Base-by-base conservation (phyloP, 352 stramenopile species). In the Phytophthora melonis region DNA sequence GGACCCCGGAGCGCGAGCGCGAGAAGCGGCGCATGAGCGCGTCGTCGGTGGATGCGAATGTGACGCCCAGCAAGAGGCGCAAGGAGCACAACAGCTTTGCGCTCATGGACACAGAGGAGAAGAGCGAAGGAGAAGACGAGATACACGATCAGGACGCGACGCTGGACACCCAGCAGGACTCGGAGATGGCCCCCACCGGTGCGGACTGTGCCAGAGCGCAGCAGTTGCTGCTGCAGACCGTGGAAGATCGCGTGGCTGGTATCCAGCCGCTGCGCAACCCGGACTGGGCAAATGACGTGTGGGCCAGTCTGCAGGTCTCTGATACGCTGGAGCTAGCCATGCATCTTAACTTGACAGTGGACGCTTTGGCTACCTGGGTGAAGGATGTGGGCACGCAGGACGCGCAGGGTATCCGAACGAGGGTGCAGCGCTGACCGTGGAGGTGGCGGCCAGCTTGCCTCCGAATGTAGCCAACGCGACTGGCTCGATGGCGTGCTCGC, bases 281-380 rank as follows among this genome's bases (percentile, higher is more conserved):
- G 1, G 67, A 80, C 9, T 87, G 77, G 80, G 58, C 72, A 7
- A 54, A 60, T 25, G 52, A 72, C 13, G 50, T 90, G 14, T 86
- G 70, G 74, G 34, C 71, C 10, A 55, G 27, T 45, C 63, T 90
- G 14, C 58, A 81, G 5, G 80, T 82, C 9, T 65, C 72, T 11
- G 62, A 56, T 41, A 61, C 63, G 16, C 59, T 77, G 27, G 82
- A 88, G 60, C 19, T 88, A 18, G 63, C 64, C 3, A 83, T 78
- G 64, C 69, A 75, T 9, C 30, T 89, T 18, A 84, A 89, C 19
- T 7, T 79, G 34, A 80, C 77, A 27, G 68, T 77, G 19, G 74
- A 84, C 49, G 80, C 82, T 45, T 58, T 88, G 16, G 78, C 65
- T 0, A 71, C 58, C 14, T 89, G 82, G 82, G 53, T 77, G 23